Evolutionary conservation across 2,329 filamentous ascomycete genomes (phyloP), one percentile per base, ranked within the genome.

Genomic region (Fusarium gaditjirri): DNA sequence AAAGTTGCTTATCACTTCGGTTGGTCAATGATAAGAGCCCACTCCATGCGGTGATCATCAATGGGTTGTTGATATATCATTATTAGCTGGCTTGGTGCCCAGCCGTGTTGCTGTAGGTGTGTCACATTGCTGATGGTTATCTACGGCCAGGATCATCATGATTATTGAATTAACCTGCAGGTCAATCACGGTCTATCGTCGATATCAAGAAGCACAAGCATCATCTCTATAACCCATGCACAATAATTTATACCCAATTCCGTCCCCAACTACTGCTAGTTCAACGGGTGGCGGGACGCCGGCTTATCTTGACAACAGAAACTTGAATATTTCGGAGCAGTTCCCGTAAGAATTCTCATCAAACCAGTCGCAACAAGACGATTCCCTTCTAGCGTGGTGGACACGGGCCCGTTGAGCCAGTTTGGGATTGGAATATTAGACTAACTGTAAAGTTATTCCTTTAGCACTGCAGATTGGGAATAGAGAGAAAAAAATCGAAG

Each of bases 221-320:
- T 61, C 39, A 46, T 44, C 53, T 36, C 50, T 23, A 31, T 5
- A 46, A 58, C 27, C 16, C 50, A 44, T 29, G 27, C 43, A 23
- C 25, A 43, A 43, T 19, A 61, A 46, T 31, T 55, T 44, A 33
- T 27, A 36, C 17, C 19, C 38, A 44, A 54, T 42, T 38, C 50
- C 43, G 33, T 41, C 44, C 35, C 43, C 21, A 21, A 47, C 29
- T 46, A 39, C 46, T 65, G 46, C 64, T 73, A 73, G 65, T 52
- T 52, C 21, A 44, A 58, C 72, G 72, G 72, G 74, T 75, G 70
- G 74, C 70, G 61, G 61, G 49, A 61, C 67, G 65, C 67, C 67
- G 63, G 60, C 61, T 71, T 70, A 61, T 67, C 62, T 53, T 75
- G 66, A 60, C 41, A 67, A 27, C 16, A 57, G 23, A 55, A 49